Evolutionary conservation across 2,329 filamentous ascomycete species (phyloP), one percentile per base, ranked within the genome.

Genomic region (Epicoccum nigrum): DNA sequence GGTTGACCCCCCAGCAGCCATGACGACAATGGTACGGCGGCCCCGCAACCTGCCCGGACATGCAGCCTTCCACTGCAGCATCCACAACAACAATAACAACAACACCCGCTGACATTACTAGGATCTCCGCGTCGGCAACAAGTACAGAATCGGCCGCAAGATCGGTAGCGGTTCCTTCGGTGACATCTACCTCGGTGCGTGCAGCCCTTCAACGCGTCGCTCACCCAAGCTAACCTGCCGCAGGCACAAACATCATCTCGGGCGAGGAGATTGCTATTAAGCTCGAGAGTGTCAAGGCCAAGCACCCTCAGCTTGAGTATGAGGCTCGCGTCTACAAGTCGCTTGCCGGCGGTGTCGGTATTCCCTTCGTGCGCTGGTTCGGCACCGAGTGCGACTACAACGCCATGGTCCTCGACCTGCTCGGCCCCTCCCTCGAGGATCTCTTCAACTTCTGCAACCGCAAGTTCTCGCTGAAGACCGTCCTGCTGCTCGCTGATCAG

Each of bases 391-490:
- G 93, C 78, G 94, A 97, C 81, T 97, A 99, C 86, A 97, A 99
- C 79, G 94, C 94, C 75, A 97, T 99, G 94, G 94, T 99, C 44
- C 86, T 97, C 62, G 94, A 99, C 72, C 87, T 99, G 20, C 89
- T 99, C 51, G 94, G 94, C 31, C 94, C 94, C 63, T 94, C 89
- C 70, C 80, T 99, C 77, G 94, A 99, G 79, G 94, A 99, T 74
- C 84, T 99, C 27, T 99, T 99, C 90, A 97, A 99, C 85, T 97
- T 97, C 78, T 99, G 94, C 86, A 97, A 97, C 86, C 89, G 94
- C 77, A 97, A 97, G 77, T 99, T 97, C 82, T 97, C 94, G 11
- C 81, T 99, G 64, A 99, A 99, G 88, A 99, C 94, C 1, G 94
- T 99, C 21, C 84, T 99, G 34, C 86, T 99, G 20, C 85, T 99